These are phyloP conservation scores for Erodium moschatum DNA, from an alignment of 441 rosid genomes.

Conservation along the genomic window DNA sequence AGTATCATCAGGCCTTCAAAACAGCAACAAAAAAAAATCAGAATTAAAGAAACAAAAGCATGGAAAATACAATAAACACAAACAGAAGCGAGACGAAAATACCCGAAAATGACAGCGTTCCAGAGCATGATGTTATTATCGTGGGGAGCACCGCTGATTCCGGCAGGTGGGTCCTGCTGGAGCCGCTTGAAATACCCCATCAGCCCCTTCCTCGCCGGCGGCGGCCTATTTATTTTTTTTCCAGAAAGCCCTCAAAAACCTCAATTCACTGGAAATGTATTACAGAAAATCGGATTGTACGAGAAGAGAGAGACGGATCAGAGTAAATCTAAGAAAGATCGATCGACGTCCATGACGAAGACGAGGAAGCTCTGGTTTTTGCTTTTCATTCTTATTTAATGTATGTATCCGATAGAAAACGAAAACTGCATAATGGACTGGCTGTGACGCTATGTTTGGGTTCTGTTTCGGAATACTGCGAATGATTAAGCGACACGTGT, in stretches of 20 bases:
- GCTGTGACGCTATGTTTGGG: neutral
- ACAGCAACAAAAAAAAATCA: neutral
- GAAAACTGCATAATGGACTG: neutral
- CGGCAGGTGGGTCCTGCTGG: constrained; percentile 65
- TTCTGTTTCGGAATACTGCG: neutral
- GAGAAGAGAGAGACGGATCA: neutral
- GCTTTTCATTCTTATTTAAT: neutral
- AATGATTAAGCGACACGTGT: neutral
- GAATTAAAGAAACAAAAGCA: neutral
- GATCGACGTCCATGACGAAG: neutral
- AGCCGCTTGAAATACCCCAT: constrained; percentile 68
- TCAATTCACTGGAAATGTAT: neutral
- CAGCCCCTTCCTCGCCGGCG: constrained; percentile 58
- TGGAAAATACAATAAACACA: neutral
- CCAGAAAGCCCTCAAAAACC: neutral
- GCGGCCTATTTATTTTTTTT: constrained; percentile 30
- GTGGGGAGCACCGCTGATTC: no score
- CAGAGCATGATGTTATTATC: constrained; percentile 59
- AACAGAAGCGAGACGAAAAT: neutral
- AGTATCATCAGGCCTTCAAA: constrained; percentile 49
- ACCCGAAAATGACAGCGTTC: constrained; percentile 73
- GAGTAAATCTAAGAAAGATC: neutral
- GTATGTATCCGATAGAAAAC: neutral
- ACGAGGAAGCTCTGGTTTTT: neutral
- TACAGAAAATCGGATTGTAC: neutral